Percentiles rank a stretch among this genome's conserved stretches.
phyloP scores from a whole-genome alignment of 2,329 filamentous ascomycete genomes.

The Colletotrichum sidae region DNA sequence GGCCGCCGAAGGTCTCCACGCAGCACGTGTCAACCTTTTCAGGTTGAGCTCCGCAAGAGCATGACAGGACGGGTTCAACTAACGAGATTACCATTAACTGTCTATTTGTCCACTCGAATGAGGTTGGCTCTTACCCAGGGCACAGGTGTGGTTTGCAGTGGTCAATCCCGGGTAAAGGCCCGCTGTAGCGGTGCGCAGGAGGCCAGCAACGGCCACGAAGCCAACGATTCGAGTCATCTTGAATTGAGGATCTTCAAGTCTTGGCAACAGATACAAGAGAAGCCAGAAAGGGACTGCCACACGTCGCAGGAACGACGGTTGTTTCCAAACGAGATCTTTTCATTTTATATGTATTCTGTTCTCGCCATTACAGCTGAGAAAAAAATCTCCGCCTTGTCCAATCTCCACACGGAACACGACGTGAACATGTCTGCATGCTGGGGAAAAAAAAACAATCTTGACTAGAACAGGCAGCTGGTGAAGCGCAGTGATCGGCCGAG shows the following conservation, averaged over 20 bases:
- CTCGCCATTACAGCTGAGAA: conserved; percentile 8
- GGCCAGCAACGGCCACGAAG: conserved; percentile 41
- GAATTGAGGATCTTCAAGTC: conserved; percentile 4
- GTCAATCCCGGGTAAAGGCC: conserved; percentile 58
- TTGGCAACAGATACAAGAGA: conserved; percentile 11
- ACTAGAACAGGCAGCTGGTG: conserved; percentile 39
- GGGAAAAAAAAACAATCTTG: conserved; percentile 19
- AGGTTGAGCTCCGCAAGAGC: conserved; percentile 57
- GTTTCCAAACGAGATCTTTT: neutral
- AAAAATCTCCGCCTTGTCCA: conserved; percentile 16
- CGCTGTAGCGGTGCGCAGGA: conserved; percentile 47
- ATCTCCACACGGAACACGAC: conserved; percentile 34
- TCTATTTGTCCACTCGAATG: conserved; percentile 6
- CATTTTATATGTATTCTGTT: conserved; percentile 19
- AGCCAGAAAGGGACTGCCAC: neutral
- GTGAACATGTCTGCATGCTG: conserved; percentile 9
- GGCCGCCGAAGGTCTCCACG: conserved; percentile 72
- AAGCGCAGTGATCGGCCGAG: conserved; percentile 24
- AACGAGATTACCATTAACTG: conserved; percentile 3
- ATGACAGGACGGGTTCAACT: conserved; percentile 56
- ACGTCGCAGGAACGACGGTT: neutral
- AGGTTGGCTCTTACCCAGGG: conserved; percentile 51
- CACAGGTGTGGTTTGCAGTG: conserved; percentile 67
- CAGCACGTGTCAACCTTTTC: conserved; percentile 70
- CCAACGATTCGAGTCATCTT: conserved; percentile 43